Base-by-base conservation (phyloP, 495 filamentous ascomycete genomes). In the Penicillium soppii region DNA sequence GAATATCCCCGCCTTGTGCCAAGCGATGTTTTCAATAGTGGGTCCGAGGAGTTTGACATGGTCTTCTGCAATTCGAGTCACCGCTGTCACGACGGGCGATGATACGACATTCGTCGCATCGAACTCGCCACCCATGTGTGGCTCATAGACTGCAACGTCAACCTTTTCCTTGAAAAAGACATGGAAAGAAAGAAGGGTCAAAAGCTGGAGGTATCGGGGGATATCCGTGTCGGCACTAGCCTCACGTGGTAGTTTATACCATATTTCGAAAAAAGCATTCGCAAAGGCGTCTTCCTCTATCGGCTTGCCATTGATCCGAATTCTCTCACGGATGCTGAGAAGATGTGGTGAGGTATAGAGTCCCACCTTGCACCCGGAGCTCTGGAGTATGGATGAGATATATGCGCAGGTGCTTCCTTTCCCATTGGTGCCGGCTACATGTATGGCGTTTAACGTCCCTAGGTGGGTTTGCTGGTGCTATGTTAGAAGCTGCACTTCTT, bases 381-480 rank as follows among this genome's bases (percentile, higher is more conserved):
- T 45, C 52, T 63, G 58, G 2, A 83, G 65, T 47, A 76, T 71
- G 22, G 76, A 74, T 17, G 73, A 71, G 42, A 77, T 51, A 46
- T 42, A 62, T 37, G 65, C 50, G 21, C 55, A 53, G 29, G 62
- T 60, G 40, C 50, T 54, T 41, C 89, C 89, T 71, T 94, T 94
- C 29, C 89, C 89, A 69, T 92, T 94, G 17, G 89, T 94, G 37
- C 89, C 89, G 12, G 89, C 83, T 12, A 94, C 81, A 63, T 94
- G 89, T 12, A 92, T 71, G 30, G 81, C 72, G 53, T 87, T 88
- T 33, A 92, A 30, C 5, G 5, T 30, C 27, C 27, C 13, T 30
- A 42, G 16, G 7, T 42, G 16, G 39, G 16, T n/a, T 42, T 42
- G 16, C 39, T 42, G 7, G 16, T 42, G 16, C 7, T 3, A 42